Base-by-base conservation (phyloP, 129 eudicot genomes). In the Erigeron canadensis region DNA sequence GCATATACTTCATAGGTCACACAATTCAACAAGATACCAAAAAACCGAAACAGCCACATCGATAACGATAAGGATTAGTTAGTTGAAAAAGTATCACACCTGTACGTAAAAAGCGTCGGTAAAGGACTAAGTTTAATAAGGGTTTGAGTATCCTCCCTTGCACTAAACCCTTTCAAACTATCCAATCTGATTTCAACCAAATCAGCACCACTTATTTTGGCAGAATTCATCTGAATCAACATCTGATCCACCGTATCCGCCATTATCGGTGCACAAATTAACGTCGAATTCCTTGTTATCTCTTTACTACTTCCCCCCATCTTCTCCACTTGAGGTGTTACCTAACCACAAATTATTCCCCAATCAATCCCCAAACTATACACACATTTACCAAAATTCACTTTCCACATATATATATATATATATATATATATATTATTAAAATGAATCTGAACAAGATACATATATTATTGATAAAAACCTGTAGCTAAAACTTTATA, bases 61-160 rank as follows among this genome's bases (percentile, higher is more conserved):
- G n/a, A n/a, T n/a, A n/a, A n/a, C n/a, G n/a, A n/a, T n/a, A n/a
- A n/a, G n/a, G n/a, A n/a, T n/a, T n/a, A n/a, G n/a, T n/a, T n/a
- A n/a, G n/a, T n/a, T n/a, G 12, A 12, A 73, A 74, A 62, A 7
- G 12, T 40, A n/a, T n/a, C n/a, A n/a, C n/a, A 91, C 98, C 97
- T 94, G 90, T 87, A 94, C 63, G 98, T 89, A 71, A 94, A 86
- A 43, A 94, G 88, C 40, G 97, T 90, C 9, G 99, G 99, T 69
- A 94, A 80, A 70, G 90, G 86, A 79, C 79, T 74, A 19, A 45
- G 83, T 53, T 80, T 84, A 57, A 94, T 71, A 37, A 94, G 77
- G 65, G 71, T 66, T 54, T 86, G 84, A 1, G 87, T 68, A 80
- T 86, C 91, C 51, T 73, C 40, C 7, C 17, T 62, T 34, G 81